Percentiles rank a stretch among this genome's conserved stretches.
Evolutionary conservation across 257 asterid species (phyloP).

Genomic region (Nicotiana tabacum): DNA sequence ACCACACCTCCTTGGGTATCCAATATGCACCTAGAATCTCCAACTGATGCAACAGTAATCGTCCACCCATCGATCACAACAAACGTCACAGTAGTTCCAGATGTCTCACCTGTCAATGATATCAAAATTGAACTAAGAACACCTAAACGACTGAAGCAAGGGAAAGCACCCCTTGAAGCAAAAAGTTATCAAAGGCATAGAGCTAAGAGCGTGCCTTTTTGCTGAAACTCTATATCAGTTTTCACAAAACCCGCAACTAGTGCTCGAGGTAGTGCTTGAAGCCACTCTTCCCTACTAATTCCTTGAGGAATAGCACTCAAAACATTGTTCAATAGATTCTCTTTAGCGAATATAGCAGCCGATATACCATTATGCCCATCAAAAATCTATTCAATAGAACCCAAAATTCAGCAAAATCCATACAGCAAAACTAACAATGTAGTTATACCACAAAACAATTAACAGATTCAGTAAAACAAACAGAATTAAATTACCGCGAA

Average conservation of each 20-base stretch:
- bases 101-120: slow-evolving; percentile 73
- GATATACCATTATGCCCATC: slow-evolving; percentile 98
- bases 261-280: slow-evolving; percentile 92
- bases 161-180: not conserved
- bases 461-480: not conserved
- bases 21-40: slow-evolving; percentile 95
- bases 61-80: slow-evolving; percentile 97
- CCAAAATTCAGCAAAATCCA: slow-evolving; percentile 7
- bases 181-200: not conserved
- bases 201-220: slow-evolving; percentile 40
- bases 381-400: slow-evolving; percentile 47
- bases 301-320: slow-evolving; percentile 83
- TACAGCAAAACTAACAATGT: not conserved
- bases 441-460: not conserved
- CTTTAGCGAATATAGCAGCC: slow-evolving; percentile 95
- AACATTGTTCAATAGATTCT: slow-evolving; percentile 76
- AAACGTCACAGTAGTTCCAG: slow-evolving; percentile 95
- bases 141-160: not conserved
- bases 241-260: slow-evolving; percentile 96
- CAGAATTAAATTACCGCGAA: slow-evolving; percentile 54
- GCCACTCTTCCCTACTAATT: slow-evolving; percentile 85
- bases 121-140: slow-evolving; percentile 18
- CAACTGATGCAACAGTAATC: slow-evolving; percentile 97
- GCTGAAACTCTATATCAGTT: slow-evolving; percentile 95
- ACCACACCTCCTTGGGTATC: slow-evolving; percentile 93